Evolutionary conservation across 495 filamentous ascomycete species (phyloP), one percentile per base, ranked within the genome.

Genomic region (Penicillium steckii): DNA sequence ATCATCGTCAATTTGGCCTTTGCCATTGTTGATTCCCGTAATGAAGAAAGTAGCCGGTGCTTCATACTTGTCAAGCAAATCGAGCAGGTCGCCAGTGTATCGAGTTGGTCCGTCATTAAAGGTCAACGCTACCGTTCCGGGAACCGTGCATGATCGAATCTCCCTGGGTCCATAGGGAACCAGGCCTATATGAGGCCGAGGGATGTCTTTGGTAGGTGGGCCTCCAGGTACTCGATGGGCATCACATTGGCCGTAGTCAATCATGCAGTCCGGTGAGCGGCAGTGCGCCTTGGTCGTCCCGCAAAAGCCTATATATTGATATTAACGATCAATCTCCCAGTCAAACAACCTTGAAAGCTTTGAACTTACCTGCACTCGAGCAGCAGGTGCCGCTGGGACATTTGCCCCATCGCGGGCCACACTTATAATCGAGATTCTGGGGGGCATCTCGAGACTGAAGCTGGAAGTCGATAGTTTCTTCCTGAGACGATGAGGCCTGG

Each of bases 1-100:
- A 1, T 76, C 74, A 50, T 80, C 79, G 53, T 91, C 87, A 38
- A 91, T 87, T 44, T 77, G 60, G 8, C 87, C 87, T 60, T 90
- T 91, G 54, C 82, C 83, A 18, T 85, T 71, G 59, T 89, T 91
- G 70, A 82, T 83, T 7, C 89, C 89, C 2, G 84, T 89, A 41
- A 93, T 74, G 65, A 91, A 92, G 63, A 93, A 93, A 1, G 89
- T 92, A 0, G 83, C 89, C 45, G 85, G 88, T 17, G 82, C 85
- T 15, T 79, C 69, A 51, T 86, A 85, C 46, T 71, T 72, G 60
- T 85, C 80, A 24, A 93, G 71, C 46, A 88, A 72, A 62, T 91
- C 81, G 7, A 93, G 74, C 12, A 93, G 74, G 48, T 85, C 80
- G 19, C 70, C 67, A 1, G 89, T 92, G 62, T 85, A 91, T 8